These are phyloP conservation scores for Fusarium tricinctum DNA, from an alignment of 2,329 filamentous ascomycete genomes.

Conservation along the genomic window DNA sequence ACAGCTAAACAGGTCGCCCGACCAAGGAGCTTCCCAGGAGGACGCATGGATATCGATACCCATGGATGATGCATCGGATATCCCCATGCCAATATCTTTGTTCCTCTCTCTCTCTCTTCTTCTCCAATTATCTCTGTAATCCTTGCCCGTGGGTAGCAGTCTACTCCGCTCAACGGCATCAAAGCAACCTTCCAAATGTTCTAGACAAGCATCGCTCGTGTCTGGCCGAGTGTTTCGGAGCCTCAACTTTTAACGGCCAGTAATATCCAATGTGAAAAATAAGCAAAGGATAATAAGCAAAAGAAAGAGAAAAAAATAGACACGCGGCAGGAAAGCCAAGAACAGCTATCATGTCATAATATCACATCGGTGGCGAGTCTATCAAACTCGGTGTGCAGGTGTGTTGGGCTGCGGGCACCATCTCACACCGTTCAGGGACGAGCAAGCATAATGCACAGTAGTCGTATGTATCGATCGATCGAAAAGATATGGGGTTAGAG, in stretches of 20 bases:
- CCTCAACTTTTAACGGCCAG: constrained; percentile 13
- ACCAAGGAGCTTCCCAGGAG: constrained; percentile 2
- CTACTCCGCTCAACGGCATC: constrained; percentile 23
- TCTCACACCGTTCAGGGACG: constrained; percentile 11
- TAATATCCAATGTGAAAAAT: neutral
- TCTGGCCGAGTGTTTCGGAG: constrained; percentile 29
- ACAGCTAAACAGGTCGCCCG: neutral
- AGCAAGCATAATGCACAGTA: constrained; percentile 2
- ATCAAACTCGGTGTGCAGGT: constrained; percentile 29
- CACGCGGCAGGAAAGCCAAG: constrained; percentile 4
- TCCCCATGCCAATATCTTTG: neutral
- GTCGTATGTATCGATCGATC: constrained; percentile 6
- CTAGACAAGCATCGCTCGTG: constrained; percentile 40
- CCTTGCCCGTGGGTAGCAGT: constrained; percentile 18
- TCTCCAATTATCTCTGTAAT: constrained; percentile 22
- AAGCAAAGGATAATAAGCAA: too few species aligned
- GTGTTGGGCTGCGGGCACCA: constrained; percentile 15
- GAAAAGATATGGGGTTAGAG: constrained; percentile 2
- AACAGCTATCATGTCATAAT: constrained; percentile 1
- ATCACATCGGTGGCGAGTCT: constrained; percentile 26
- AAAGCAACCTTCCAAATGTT: constrained; percentile 30
- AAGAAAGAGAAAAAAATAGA: constrained; percentile 1
- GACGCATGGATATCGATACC: constrained; percentile 21
- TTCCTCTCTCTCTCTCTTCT: constrained; percentile 23
- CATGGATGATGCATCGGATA: neutral